Conservation (phyloP, 1,284 basidiomycete species). For the Chalciporus sp. region DNA sequence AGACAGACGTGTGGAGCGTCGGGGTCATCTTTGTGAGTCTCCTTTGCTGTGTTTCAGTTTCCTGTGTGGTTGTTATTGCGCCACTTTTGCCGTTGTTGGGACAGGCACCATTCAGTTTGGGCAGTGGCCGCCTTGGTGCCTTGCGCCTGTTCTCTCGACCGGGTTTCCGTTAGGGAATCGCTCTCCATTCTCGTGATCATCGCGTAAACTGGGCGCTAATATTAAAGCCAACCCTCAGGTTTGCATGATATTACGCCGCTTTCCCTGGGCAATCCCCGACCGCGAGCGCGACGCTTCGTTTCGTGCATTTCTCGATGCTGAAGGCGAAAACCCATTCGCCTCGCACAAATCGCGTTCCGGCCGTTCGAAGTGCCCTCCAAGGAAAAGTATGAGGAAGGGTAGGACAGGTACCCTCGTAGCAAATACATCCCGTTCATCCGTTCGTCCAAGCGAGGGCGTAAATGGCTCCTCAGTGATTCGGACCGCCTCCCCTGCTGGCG, state of each 20-base stretch:
- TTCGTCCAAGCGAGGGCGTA: slow-evolving; percentile 4
- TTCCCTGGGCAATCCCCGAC: slow-evolving; percentile 99
- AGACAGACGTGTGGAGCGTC: slow-evolving; percentile 98
- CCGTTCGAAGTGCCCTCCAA: slow-evolving; percentile 11
- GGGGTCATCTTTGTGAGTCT: slow-evolving; percentile 92
- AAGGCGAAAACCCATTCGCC: slow-evolving; percentile 30
- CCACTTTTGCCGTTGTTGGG: background rate
- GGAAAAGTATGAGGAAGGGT: slow-evolving; percentile 14
- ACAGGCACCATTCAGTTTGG: background rate
- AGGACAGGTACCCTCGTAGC: background rate
- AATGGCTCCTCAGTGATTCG: slow-evolving; percentile 6
- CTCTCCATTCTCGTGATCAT: background rate
- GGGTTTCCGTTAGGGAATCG: too few relatives aligned
- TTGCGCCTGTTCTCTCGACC: background rate
- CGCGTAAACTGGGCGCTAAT: slow-evolving; percentile 21
- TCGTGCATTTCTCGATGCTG: slow-evolving; percentile 86
- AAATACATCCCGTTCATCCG: slow-evolving; percentile 1
- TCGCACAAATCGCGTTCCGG: slow-evolving; percentile 22
- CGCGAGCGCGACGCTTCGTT: slow-evolving; percentile 91
- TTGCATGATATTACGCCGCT: slow-evolving; percentile 96
- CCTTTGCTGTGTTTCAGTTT: background rate
- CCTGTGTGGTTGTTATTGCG: background rate
- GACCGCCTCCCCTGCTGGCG: slow-evolving; percentile 16
- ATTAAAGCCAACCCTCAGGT: slow-evolving; percentile 19
- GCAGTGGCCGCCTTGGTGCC: too few relatives aligned